Percentiles rank a stretch among this genome's conserved stretches.
Conservation (phyloP, 768 basidiomycete species). For the Clathrus columnatus region DNA sequence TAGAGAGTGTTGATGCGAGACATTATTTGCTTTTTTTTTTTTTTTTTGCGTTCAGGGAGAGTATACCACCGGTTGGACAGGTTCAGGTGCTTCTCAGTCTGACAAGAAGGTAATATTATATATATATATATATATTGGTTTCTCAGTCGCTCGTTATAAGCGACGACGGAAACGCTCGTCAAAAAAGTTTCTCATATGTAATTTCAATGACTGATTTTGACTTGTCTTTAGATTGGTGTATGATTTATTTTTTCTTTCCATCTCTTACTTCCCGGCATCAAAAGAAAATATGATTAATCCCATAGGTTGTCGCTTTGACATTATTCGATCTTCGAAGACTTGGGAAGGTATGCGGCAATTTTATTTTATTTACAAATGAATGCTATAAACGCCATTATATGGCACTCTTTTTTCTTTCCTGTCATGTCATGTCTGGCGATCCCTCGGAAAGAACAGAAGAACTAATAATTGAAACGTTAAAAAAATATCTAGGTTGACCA, state of each 20-base stretch:
- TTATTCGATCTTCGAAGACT: slow-evolving; percentile 81
- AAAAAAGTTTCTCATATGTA: no score
- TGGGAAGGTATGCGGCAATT: slow-evolving; percentile 49
- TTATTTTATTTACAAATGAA: neutral
- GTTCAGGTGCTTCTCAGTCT: slow-evolving; percentile 84
- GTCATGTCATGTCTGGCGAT: neutral
- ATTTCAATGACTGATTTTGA: neutral
- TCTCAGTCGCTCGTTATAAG: no score
- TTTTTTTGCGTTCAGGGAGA: slow-evolving; percentile 44
- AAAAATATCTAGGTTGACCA: slow-evolving; percentile 48
- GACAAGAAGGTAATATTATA: slow-evolving; percentile 71
- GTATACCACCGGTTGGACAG: slow-evolving; percentile 94
- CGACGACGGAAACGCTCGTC: neutral
- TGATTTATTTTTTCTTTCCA: slow-evolving; percentile 7
- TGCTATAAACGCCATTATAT: no score
- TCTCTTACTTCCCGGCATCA: no score
- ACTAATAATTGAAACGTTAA: neutral
- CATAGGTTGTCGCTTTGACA: slow-evolving; percentile 80
- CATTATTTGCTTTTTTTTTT: neutral
- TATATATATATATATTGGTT: slow-evolving; percentile 4
- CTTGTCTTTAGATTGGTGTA: slow-evolving; percentile 53
- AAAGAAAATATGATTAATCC: slow-evolving; percentile 10
- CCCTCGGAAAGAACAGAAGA: neutral
- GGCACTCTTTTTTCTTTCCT: no score
- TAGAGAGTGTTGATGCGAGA: neutral